Evolutionary conservation across 2,329 filamentous ascomycete species (phyloP).

Genomic region (Fusarium virguliforme): DNA sequence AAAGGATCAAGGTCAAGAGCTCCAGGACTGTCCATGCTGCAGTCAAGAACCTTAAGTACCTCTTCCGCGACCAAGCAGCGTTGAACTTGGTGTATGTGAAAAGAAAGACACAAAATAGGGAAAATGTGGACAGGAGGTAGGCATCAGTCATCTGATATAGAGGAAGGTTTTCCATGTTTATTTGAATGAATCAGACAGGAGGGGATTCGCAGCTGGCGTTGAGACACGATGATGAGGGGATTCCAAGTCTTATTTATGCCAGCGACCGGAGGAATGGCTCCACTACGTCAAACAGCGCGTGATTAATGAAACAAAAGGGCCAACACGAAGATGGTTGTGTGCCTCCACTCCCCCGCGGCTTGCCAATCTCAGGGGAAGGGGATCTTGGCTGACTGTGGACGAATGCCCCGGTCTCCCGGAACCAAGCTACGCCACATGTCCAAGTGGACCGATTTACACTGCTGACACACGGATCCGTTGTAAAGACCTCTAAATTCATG

Average conservation of each 20-base stretch:
- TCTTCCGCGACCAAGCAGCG: background rate
- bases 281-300: too few relatives aligned
- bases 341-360: too few relatives aligned
- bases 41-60: background rate
- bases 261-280: background rate
- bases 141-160: background rate
- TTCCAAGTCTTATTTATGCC: background rate
- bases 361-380: too few relatives aligned
- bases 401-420: background rate
- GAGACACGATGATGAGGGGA: background rate
- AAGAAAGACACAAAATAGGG: background rate
- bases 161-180: background rate
- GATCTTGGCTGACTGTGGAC: background rate
- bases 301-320: too few relatives aligned
- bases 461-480: slow-evolving; percentile 7
- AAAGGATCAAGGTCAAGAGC: background rate
- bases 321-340: too few relatives aligned
- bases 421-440: slow-evolving; percentile 24
- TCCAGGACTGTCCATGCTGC: background rate
- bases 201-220: background rate
- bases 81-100: background rate
- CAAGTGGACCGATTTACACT: slow-evolving; percentile 13
- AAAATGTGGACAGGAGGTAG: background rate
- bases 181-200: background rate
- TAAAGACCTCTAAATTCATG: slow-evolving; percentile 1